phyloP scores from a whole-genome alignment of 805 yeast species.

The Spathaspora gorwiae region DNA sequence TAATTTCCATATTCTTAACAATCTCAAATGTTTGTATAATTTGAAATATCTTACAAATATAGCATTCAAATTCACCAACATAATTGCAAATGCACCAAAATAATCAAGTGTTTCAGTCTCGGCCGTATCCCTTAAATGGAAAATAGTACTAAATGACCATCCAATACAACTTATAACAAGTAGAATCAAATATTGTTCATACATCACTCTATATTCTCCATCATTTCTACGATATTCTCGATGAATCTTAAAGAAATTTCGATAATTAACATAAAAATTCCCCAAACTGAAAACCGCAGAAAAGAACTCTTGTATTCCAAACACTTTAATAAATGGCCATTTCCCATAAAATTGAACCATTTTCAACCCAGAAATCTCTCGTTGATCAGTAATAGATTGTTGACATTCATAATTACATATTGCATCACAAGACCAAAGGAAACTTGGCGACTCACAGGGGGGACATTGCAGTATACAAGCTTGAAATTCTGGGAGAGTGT shows the following conservation, averaged over 20 bases:
- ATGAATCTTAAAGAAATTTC: constrained; percentile 22
- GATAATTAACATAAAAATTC: constrained; percentile 32
- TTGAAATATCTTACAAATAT: constrained; percentile 27
- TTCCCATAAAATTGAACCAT: constrained; percentile 41
- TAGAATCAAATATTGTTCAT: constrained; percentile 25
- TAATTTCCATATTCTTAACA: constrained; percentile 3
- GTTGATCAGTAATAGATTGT: constrained; percentile 24
- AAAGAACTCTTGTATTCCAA: constrained; percentile 34
- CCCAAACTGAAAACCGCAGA: constrained; percentile 32
- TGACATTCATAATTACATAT: constrained; percentile 40
- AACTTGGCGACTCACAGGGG: constrained; percentile 6
- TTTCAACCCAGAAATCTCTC: constrained; percentile 15
- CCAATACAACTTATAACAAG: constrained; percentile 27
- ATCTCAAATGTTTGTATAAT: constrained; percentile 13
- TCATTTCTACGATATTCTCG: constrained; percentile 20
- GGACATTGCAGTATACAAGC: constrained; percentile 4
- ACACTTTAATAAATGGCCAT: constrained; percentile 38
- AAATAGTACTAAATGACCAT: constrained; percentile 34
- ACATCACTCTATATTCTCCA: constrained; percentile 18
- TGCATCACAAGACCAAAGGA: constrained; percentile 31
- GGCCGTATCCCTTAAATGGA: constrained; percentile 35
- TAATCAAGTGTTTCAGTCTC: constrained; percentile 39
- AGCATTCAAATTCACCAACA: constrained; percentile 32
- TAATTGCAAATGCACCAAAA: constrained; percentile 37
- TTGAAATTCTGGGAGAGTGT: constrained; percentile 7